Evolutionary conservation across 768 basidiomycete genomes (phyloP), one percentile per base, ranked within the genome.

Genomic region (Neoboletus subvelutipes): DNA sequence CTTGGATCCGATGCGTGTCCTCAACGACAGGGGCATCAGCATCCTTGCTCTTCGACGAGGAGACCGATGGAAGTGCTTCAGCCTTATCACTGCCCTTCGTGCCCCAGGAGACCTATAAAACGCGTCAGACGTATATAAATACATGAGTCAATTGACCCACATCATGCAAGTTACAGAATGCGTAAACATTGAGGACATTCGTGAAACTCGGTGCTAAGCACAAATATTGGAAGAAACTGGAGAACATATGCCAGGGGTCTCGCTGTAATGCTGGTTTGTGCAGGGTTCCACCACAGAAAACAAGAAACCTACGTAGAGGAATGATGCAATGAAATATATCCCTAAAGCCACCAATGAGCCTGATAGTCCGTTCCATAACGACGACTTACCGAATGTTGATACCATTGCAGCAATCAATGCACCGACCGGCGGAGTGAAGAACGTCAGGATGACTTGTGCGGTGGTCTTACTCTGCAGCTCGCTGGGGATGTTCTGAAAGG

Each of bases 191-290:
- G 64, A 96, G 82, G 45, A 98, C 88, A 70, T 97, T 98, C 36
- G 88, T 94, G 76, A 96, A 96, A 64, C 89, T 92, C 1, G 92
- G 92, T 12, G 96, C 96, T 55, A 98, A 73, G 66, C 86, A 87
- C 49, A 96, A 76, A 69, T 95, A 96, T 70, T 95, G 95, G 64
- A 88, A 76, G 80, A 97, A 94, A 64, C 92, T 94, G 26, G 92
- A 91, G 74, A 95, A 87, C 86, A 98, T 89, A 74, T 98, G 95
- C 95, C 95, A 98, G 5, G 95, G 95, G 73, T 98, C 95, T 59
- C 92, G 86, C 90, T 94, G 58, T 31, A 57, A 48, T n/a, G 22
- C 26, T 52, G 34, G 26, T 68, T 51, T 56, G 46, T 17, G 22
- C 15, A 52, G 58, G 24, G 28, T 31, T 55, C 5, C 40, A 31